A percentile compares a stretch with the other conserved stretches of the same genome.
Evolutionary conservation across 306 rosid genomes (phyloP).

Genomic region (Cucurbita pepo): DNA sequence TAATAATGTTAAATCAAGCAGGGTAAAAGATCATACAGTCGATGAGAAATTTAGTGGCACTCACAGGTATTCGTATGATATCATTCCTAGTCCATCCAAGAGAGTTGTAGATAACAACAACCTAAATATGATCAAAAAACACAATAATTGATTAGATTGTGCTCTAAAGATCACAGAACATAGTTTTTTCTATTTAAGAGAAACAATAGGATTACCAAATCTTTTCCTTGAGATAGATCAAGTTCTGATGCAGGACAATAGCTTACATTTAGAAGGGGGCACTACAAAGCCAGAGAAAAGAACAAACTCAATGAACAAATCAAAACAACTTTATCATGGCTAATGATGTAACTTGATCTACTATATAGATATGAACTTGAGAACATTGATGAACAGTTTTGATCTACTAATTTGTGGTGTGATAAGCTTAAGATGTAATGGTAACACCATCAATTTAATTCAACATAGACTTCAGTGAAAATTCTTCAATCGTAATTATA

Average conservation of each 20-base stretch:
- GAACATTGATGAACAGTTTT: background rate
- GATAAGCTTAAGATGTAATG: background rate
- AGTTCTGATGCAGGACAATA: conserved; percentile 42
- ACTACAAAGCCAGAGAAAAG: conserved; percentile 16
- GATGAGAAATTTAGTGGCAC: conserved; percentile 8
- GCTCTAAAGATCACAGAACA: background rate
- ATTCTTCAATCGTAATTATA: background rate
- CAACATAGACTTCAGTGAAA: background rate
- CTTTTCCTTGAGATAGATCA: conserved; percentile 33
- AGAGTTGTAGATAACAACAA: conserved; percentile 32
- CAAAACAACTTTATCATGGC: background rate
- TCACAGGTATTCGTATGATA: conserved; percentile 33
- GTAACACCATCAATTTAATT: background rate
- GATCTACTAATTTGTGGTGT: background rate
- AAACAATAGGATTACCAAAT: conserved; percentile 19
- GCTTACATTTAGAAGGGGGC: conserved; percentile 42
- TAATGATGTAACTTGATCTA: background rate
- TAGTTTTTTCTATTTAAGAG: background rate
- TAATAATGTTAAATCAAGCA: background rate
- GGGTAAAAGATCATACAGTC: background rate
- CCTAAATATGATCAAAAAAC: conserved; percentile 11
- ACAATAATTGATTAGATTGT: background rate
- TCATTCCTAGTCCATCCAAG: conserved; percentile 45
- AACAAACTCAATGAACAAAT: background rate
- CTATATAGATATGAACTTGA: background rate